Conservation (phyloP, 106 monocot genomes). For the Allium fistulosum region DNA sequence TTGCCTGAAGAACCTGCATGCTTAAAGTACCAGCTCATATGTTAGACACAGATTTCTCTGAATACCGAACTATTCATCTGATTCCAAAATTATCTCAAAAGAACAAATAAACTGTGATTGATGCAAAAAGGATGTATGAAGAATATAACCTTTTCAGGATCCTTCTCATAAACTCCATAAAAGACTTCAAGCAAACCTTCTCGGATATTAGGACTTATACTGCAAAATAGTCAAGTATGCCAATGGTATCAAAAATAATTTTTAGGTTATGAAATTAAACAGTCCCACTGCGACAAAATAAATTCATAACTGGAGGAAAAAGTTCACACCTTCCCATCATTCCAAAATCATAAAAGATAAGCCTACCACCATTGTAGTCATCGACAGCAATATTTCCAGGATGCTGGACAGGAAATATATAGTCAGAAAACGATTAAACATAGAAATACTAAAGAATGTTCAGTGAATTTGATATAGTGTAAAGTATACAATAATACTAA, state of each 20-base stretch:
- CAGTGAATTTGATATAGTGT: too few relatives aligned
- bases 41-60: background rate
- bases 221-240: conserved; percentile 23
- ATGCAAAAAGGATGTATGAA: background rate
- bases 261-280: too few relatives aligned
- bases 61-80: too few relatives aligned
- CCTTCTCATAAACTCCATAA: conserved; percentile 99
- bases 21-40: background rate
- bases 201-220: conserved; percentile 95
- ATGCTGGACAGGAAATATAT: conserved; percentile 48
- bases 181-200: conserved; percentile 94
- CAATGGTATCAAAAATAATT: too few relatives aligned
- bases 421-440: too few relatives aligned
- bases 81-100: too few relatives aligned
- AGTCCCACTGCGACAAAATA: too few relatives aligned
- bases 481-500: too few relatives aligned
- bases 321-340: conserved; percentile 94
- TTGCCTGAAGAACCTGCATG: conserved; percentile 79
- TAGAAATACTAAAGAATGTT: too few relatives aligned
- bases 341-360: conserved; percentile 99
- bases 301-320: too few relatives aligned
- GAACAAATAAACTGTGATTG: background rate
- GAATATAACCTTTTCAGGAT: conserved; percentile 72
- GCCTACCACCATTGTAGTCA: conserved; percentile 96
- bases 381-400: conserved; percentile 99